Evolutionary conservation across 1,139 yeast genomes (phyloP).

Genomic region (Debaryomyces singareniensis): DNA sequence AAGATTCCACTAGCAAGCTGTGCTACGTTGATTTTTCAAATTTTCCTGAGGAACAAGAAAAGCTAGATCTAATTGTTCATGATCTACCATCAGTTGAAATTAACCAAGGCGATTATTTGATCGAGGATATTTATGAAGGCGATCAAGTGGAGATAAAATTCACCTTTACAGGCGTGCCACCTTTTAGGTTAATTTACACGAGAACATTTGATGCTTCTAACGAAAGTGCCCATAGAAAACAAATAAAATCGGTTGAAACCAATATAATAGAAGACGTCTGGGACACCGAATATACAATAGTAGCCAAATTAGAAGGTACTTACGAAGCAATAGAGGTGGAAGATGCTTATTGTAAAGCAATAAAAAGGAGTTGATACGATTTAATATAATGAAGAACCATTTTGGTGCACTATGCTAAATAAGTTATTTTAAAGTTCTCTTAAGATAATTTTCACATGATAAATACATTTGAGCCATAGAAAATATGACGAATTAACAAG

Average conservation of each 20-base stretch:
- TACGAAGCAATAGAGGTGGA: constrained; percentile 85
- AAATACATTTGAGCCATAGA: too few relatives aligned
- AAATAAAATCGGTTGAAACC: constrained; percentile 51
- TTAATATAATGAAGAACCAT: constrained; percentile 2
- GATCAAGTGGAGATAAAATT: constrained; percentile 70
- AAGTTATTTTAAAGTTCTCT: too few relatives aligned
- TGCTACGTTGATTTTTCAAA: constrained; percentile 60
- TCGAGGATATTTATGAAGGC: constrained; percentile 83
- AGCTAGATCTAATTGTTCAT: constrained; percentile 52
- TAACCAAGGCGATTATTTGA: constrained; percentile 67
- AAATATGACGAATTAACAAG: constrained; percentile 6
- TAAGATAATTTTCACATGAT: too few relatives aligned
- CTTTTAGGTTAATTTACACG: constrained; percentile 56
- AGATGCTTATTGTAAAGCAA: constrained; percentile 73
- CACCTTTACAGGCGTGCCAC: constrained; percentile 66
- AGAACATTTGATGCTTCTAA: constrained; percentile 29
- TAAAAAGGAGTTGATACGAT: constrained; percentile 10
- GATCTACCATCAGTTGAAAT: constrained; percentile 90
- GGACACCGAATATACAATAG: constrained; percentile 60
- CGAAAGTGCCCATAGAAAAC: constrained; percentile 26
- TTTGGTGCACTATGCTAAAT: not conserved
- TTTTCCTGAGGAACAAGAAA: constrained; percentile 28
- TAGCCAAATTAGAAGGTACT: constrained; percentile 84
- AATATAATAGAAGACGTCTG: constrained; percentile 67
- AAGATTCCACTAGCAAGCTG: constrained; percentile 66